These are phyloP conservation scores for Phyllosticta citriasiana DNA, from an alignment of 2,329 filamentous ascomycete species.

Conservation along the genomic window DNA sequence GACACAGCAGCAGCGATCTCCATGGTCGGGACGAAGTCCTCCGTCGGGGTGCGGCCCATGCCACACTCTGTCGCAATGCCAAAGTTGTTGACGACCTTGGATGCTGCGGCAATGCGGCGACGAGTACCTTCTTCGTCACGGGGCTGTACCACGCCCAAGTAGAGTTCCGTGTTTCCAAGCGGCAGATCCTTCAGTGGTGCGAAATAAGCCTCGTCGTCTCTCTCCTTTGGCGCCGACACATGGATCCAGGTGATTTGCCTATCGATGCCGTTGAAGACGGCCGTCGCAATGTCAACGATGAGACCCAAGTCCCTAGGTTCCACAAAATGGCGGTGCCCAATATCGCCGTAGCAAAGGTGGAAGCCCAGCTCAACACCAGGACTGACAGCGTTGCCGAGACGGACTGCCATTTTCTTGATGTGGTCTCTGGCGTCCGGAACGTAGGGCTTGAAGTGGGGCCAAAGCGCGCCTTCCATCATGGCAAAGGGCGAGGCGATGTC, in stretches of 20 bases:
- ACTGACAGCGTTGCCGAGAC: conserved; percentile 23
- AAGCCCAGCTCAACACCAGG: conserved; percentile 32
- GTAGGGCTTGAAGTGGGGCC: conserved; percentile 21
- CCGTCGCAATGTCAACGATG: conserved; percentile 30
- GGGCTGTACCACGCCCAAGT: conserved; percentile 8
- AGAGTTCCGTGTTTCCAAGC: conserved; percentile 5
- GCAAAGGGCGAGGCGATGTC: conserved; percentile 27
- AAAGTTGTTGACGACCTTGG: conserved; percentile 1
- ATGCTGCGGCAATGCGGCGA: conserved; percentile 4
- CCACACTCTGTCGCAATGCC: conserved; percentile 17
- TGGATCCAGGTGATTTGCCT: conserved; percentile 33
- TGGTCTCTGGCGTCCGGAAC: conserved; percentile 25
- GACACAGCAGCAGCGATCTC: conserved; percentile 12
- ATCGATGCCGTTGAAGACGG: conserved; percentile 18
- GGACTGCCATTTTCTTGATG: conserved; percentile 23
- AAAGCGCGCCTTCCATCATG: conserved; percentile 17
- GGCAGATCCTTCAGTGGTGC: conserved; percentile 3
- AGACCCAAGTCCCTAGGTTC: conserved; percentile 30
- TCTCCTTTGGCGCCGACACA: conserved; percentile 23
- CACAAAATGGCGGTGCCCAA: conserved; percentile 34
- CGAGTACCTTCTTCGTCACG: conserved; percentile 7
- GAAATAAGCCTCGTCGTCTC: conserved; percentile 6
- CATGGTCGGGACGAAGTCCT: conserved; percentile 20
- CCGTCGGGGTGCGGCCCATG: conserved; percentile 24
- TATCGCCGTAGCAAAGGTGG: conserved; percentile 41